Conservation (phyloP, 2,329 filamentous ascomycete species). For the Ophiocordyceps camponoti-leonardi region DNA sequence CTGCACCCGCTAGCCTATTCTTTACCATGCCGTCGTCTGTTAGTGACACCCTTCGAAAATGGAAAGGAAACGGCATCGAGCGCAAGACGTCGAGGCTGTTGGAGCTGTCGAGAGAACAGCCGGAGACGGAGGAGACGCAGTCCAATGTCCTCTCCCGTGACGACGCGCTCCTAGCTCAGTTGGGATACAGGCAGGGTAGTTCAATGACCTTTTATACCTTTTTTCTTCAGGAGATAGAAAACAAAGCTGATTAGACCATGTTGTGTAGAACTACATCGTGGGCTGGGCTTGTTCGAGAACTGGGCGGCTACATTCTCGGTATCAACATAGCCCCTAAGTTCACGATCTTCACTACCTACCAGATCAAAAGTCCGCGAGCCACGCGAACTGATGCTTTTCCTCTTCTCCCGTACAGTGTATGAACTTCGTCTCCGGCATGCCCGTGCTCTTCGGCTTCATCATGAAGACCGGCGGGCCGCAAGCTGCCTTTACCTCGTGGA, state of each 20-base stretch:
- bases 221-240: not conserved
- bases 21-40: not conserved
- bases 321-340: not conserved
- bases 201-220: not conserved
- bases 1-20: no score
- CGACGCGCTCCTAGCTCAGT: not conserved
- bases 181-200: constrained; percentile 2
- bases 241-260: not conserved
- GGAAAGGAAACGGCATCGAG: not conserved
- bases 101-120: no score
- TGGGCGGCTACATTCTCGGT: constrained; percentile 2
- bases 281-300: constrained; percentile 2
- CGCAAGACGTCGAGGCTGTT: not conserved
- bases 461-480: constrained; percentile 2
- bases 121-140: constrained; percentile 15
- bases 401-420: no score
- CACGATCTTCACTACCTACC: no score
- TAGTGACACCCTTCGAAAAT: not conserved
- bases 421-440: constrained; percentile 3
- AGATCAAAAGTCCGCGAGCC: no score
- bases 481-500: constrained; percentile 1
- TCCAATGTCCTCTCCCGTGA: constrained; percentile 26
- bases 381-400: no score
- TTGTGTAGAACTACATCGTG: constrained; percentile 1
- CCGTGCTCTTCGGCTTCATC: constrained; percentile 1